These are phyloP conservation scores for Penicillium sp. DNA, from an alignment of 2,329 filamentous ascomycete genomes.

Conservation along the genomic window DNA sequence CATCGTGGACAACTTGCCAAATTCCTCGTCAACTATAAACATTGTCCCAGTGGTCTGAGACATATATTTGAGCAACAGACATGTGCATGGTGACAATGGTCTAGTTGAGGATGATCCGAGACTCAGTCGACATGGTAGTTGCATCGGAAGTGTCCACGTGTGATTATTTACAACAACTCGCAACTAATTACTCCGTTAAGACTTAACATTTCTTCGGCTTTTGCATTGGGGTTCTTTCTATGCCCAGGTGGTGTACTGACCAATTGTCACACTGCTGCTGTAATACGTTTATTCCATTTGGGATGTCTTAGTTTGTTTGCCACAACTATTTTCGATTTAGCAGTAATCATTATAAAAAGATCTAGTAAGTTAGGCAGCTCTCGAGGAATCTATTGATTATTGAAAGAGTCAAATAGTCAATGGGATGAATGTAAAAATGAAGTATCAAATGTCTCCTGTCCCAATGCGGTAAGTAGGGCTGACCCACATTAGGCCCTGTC, in stretches of 20 bases:
- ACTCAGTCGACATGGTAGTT: background rate
- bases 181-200: too few relatives aligned
- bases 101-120: background rate
- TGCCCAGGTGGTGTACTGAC: too few relatives aligned
- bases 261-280: background rate
- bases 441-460: background rate
- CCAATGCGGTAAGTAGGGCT: slow-evolving; percentile 27
- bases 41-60: background rate
- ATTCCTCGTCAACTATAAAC: background rate
- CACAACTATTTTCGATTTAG: too few relatives aligned
- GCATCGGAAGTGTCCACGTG: background rate
- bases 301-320: background rate
- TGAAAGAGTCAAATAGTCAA: background rate
- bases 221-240: background rate
- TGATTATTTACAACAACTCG: background rate
- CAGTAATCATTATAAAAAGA: too few relatives aligned
- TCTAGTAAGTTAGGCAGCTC: too few relatives aligned
- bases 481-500: slow-evolving; percentile 17
- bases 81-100: background rate
- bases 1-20: background rate
- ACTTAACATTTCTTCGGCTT: background rate
- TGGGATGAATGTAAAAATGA: background rate
- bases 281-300: background rate
- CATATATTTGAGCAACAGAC: background rate
- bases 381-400: background rate